Evolutionary conservation across 2,329 filamentous ascomycete genomes (phyloP), one percentile per base, ranked within the genome.

Genomic region (Sordariomycetes sp.): DNA sequence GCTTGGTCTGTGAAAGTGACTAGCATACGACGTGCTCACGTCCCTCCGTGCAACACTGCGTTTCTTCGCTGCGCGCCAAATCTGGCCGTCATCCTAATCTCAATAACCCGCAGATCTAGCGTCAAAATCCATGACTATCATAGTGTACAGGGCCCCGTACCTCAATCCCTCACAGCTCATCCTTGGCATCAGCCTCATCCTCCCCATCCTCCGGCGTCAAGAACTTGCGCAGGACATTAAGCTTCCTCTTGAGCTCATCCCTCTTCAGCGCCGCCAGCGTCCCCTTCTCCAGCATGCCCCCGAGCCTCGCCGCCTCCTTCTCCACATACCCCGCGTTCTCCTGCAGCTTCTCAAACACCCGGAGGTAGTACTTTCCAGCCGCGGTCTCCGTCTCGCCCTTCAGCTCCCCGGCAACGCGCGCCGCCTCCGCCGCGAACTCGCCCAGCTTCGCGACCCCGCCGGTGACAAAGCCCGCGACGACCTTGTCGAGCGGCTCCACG

Each of bases 351-450:
- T 89, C 82, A 60, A 94, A 87, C 57, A 95, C 90, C 69, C 89
- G 89, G 69, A 94, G 78, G 72, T 99, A 97, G 81, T 99, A 99
- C 73, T 91, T 81, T 53, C 89, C 89, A 68, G 92, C 95, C 76
- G 89, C 89, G 71, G 86, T 72, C 70, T 82, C 75, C 13, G 74
- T 75, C 60, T 74, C 69, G 56, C 80, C 84, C 73, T 86, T 81
- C 56, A 94, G 70, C 55, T 72, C 75, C 64, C 79, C 78, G 24
- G 85, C 85, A 60, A 83, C 81, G 74, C 86, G 86, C 76, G 86
- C 85, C 56, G 87, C 78, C 72, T 95, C 86, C 51, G 78, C 77
- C 36, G 82, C 77, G 24, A 90, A 80, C 61, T 86, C 82, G 15
- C 54, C 56, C 57, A 89, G 72, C 60, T 74, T 75, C 12, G 28